Conservation (phyloP, 352 stramenopile genomes). For the Lagenidium giganteum region DNA sequence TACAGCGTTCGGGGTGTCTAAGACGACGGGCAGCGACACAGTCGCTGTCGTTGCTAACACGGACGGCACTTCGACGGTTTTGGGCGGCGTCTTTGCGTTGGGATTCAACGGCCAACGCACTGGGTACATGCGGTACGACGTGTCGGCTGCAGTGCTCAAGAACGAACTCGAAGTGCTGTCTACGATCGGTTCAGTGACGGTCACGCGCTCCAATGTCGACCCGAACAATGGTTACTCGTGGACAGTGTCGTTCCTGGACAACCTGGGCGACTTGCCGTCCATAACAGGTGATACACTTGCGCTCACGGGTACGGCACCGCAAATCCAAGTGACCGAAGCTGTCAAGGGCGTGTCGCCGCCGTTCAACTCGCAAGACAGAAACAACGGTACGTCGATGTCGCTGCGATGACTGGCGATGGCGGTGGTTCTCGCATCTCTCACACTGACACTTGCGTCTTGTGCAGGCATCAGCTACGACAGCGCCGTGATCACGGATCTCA, state of each 20-base stretch:
- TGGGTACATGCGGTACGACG: constrained; percentile 83
- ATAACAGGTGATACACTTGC: constrained; percentile 72
- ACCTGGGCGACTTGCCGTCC: constrained; percentile 78
- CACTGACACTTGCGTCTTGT: too few species aligned
- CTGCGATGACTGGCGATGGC: too few species aligned
- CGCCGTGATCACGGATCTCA: constrained; percentile 80
- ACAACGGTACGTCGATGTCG: constrained; percentile 47
- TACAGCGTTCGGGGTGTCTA: constrained; percentile 17
- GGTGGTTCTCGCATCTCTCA: too few species aligned
- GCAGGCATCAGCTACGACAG: constrained; percentile 77
- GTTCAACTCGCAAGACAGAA: constrained; percentile 82
- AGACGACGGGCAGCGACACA: constrained; percentile 27
- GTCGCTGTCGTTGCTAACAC: constrained; percentile 23
- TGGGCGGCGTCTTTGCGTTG: constrained; percentile 78
- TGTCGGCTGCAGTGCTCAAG: constrained; percentile 75
- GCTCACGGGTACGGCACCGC: constrained; percentile 81
- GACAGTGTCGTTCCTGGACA: constrained; percentile 88
- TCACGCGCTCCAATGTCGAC: constrained; percentile 76
- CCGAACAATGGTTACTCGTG: constrained; percentile 89
- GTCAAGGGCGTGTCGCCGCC: constrained; percentile 73
- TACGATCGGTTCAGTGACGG: constrained; percentile 80
- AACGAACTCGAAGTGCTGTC: constrained; percentile 80
- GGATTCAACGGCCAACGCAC: constrained; percentile 78
- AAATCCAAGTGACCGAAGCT: constrained; percentile 60
- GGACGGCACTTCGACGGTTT: constrained; percentile 34